Evolutionary conservation across 2,329 filamentous ascomycete genomes (phyloP).

Genomic region (Phialophora chinensis): DNA sequence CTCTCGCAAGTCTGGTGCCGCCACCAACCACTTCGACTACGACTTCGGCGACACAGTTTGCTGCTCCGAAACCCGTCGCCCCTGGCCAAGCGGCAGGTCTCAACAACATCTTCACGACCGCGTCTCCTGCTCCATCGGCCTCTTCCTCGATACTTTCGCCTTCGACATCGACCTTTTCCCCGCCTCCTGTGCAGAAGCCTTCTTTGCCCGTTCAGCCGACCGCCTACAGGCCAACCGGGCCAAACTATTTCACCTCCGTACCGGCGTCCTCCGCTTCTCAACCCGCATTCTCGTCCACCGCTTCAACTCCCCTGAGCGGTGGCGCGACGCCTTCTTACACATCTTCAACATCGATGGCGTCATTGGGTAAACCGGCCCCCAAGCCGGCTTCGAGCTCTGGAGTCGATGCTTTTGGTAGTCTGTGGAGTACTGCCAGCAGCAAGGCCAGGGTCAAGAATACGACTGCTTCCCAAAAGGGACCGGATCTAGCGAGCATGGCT

Average conservation of each 20-base stretch:
- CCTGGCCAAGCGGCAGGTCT: constrained; percentile 80
- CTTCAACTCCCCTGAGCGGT: constrained; percentile 34
- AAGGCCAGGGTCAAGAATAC: constrained; percentile 76
- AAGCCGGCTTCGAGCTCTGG: constrained; percentile 59
- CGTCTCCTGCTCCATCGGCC: constrained; percentile 48
- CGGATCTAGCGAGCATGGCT: constrained; percentile 90
- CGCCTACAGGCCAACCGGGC: constrained; percentile 71
- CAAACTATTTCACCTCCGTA: constrained; percentile 95
- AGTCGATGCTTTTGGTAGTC: constrained; percentile 85
- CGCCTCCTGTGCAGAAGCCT: constrained; percentile 52
- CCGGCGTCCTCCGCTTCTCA: constrained; percentile 29
- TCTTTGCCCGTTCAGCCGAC: constrained; percentile 59
- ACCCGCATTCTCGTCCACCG: constrained; percentile 42
- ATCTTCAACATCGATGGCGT: constrained; percentile 46
- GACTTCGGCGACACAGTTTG: constrained; percentile 69
- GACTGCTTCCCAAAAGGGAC: constrained; percentile 66
- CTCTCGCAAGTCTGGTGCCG: constrained; percentile 51
- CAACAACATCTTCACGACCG: constrained; percentile 79
- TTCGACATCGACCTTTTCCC: constrained; percentile 57
- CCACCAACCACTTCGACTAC: constrained; percentile 56
- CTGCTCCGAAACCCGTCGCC: constrained; percentile 83
- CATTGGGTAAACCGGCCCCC: constrained; percentile 55
- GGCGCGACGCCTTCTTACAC: constrained; percentile 48
- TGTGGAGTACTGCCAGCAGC: constrained; percentile 74
- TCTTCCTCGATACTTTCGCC: constrained; percentile 67